Evolutionary conservation across 495 filamentous ascomycete species (phyloP).

Genomic region (Penicillium egyptiacum): DNA sequence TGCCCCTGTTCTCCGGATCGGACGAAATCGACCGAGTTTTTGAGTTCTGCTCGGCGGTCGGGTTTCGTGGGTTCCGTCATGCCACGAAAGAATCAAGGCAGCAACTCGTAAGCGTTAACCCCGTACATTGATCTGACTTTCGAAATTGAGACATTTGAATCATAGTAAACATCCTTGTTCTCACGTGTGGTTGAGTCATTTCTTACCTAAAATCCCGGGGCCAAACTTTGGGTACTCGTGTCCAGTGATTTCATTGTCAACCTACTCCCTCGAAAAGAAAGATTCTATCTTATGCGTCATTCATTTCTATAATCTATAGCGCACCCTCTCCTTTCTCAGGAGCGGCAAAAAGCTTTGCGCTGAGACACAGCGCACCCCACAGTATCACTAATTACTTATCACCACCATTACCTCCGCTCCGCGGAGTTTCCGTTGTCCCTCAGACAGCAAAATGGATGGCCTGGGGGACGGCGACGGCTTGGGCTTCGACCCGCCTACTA

Average conservation of each 20-base stretch:
- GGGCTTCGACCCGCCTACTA: slow-evolving; percentile 46
- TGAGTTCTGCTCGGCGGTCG: slow-evolving; percentile 6
- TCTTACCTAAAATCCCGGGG: not conserved
- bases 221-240: not conserved
- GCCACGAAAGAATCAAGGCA: slow-evolving; percentile 9
- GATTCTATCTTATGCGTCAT: slow-evolving; percentile 23
- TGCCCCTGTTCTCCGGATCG: slow-evolving; percentile 2
- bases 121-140: too few species aligned
- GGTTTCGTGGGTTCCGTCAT: slow-evolving; percentile 4
- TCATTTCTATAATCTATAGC: slow-evolving; percentile 5
- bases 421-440: slow-evolving; percentile 23
- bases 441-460: slow-evolving; percentile 37
- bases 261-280: not conserved
- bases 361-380: slow-evolving; percentile 21
- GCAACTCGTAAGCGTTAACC: not conserved
- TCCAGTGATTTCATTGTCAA: not conserved
- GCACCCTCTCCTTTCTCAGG: slow-evolving; percentile 4
- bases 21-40: slow-evolving; percentile 11
- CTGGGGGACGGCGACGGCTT: slow-evolving; percentile 44
- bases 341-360: slow-evolving; percentile 1
- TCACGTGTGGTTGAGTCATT: slow-evolving; percentile 1
- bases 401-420: slow-evolving; percentile 25
- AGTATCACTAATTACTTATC: slow-evolving; percentile 19
- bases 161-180: not conserved
- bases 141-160: not conserved